These are phyloP conservation scores for Diutina rugosa DNA, from an alignment of 1,139 yeast species.

Conservation along the genomic window DNA sequence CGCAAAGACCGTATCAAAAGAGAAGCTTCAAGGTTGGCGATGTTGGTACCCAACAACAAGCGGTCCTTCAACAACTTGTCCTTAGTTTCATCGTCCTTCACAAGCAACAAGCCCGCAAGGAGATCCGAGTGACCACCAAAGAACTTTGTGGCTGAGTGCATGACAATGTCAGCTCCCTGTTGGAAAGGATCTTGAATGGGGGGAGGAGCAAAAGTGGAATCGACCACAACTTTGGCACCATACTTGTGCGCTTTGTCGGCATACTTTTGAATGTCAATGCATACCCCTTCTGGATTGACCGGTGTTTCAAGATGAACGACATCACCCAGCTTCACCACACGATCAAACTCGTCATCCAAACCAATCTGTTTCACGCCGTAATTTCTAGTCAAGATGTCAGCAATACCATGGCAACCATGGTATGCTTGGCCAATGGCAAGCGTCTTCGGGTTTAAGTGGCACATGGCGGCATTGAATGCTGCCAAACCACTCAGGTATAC, in stretches of 20 bases:
- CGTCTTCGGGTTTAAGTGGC: slow-evolving; percentile 59
- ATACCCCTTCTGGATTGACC: slow-evolving; percentile 70
- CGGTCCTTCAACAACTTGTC: slow-evolving; percentile 45
- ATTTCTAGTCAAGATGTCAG: slow-evolving; percentile 48
- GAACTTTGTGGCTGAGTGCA: slow-evolving; percentile 88
- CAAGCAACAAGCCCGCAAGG: slow-evolving; percentile 66
- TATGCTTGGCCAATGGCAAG: slow-evolving; percentile 72
- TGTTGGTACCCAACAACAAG: slow-evolving; percentile 58
- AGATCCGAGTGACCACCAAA: slow-evolving; percentile 93
- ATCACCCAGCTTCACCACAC: slow-evolving; percentile 37
- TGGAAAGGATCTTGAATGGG: slow-evolving; percentile 74
- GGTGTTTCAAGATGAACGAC: slow-evolving; percentile 80
- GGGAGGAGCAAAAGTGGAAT: slow-evolving; percentile 90
- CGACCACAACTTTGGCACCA: slow-evolving; percentile 62
- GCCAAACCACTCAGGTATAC: slow-evolving; percentile 65
- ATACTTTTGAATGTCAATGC: slow-evolving; percentile 47
- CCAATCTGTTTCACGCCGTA: slow-evolving; percentile 41
- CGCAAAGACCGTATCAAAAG: slow-evolving; percentile 66
- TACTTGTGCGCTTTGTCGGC: slow-evolving; percentile 57
- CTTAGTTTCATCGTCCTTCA: slow-evolving; percentile 37
- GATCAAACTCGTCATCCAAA: slow-evolving; percentile 26
- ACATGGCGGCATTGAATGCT: slow-evolving; percentile 69
- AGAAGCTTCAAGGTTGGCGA: slow-evolving; percentile 67
- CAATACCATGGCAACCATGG: slow-evolving; percentile 71
- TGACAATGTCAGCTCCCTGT: slow-evolving; percentile 68